Base-by-base conservation (phyloP, 2,329 filamentous ascomycete genomes). In the Malbranchea cinnamomea region DNA sequence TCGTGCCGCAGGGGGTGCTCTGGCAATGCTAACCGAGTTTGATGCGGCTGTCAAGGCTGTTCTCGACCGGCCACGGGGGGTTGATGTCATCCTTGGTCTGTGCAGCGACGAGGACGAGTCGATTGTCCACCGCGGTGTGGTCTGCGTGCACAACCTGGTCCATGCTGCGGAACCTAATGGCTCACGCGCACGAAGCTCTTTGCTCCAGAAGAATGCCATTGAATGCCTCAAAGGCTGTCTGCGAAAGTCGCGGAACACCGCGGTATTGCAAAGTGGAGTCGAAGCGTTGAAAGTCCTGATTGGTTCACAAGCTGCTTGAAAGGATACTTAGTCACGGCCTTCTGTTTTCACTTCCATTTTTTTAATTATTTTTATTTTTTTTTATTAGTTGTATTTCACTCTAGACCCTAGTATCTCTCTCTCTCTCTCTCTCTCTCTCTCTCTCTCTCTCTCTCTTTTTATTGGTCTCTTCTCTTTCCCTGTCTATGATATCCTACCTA, bases 11-110 rank as follows among this genome's bases (percentile, higher is more conserved):
- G 84, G 85, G 2, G 89, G 89, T 2, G 87, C 84, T 0, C 54
- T 98, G 28, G 89, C 87, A 1, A 80, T 80, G 54, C 57, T 98
- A 14, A 84, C 84, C 0, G 71, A 74, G 17, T 84, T 77, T 49
- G 81, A 89, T 43, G 66, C 68, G 2, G 78, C 81, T 0, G 76
- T 87, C 1, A 64, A 69, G 2, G 75, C 69, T 3, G 66, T 95
- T 3, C 44, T 92, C 21, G 68, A 71, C 35, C 65, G 78, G 20
- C 71, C 81, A 4, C 67, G 78, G 9, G 83, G 82, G 1, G 65
- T 89, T 3, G 65, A 74, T 37, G 71, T 82, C n/a, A 45, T 95
- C n/a, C 54, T 98, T n/a, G 71, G 66, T 0, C 56, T 95, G 47
- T 92, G 83, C 45, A 60, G 63, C 10, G 83, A 93, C 39, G 63